Evolutionary conservation across 495 filamentous ascomycete species (phyloP).

Genomic region (Penicillium lividum): DNA sequence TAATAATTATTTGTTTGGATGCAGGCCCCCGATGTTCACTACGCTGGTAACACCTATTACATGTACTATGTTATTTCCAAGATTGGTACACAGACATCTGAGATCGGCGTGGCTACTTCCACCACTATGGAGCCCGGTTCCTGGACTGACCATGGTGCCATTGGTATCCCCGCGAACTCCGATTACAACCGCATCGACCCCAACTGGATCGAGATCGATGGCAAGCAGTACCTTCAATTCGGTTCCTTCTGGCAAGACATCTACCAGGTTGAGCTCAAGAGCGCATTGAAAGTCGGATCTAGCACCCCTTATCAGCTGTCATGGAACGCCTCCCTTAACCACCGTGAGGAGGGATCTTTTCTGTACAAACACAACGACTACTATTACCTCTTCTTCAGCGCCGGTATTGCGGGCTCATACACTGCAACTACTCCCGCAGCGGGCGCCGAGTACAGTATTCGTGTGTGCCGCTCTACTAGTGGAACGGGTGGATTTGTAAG

Average conservation of each 20-base stretch:
- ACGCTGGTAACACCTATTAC: constrained; percentile 60
- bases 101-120: constrained; percentile 71
- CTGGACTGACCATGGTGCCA: constrained; percentile 56
- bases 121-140: constrained; percentile 57
- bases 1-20: not conserved
- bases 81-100: constrained; percentile 62
- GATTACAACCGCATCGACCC: constrained; percentile 72
- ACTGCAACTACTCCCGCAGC: constrained; percentile 46
- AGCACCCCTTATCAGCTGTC: constrained; percentile 51
- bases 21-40: constrained; percentile 67
- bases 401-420: constrained; percentile 63
- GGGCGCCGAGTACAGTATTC: constrained; percentile 67
- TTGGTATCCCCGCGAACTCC: constrained; percentile 51
- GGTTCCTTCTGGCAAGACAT: constrained; percentile 72
- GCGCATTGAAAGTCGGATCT: constrained; percentile 40
- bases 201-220: constrained; percentile 55
- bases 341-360: constrained; percentile 60
- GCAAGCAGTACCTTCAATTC: constrained; percentile 59
- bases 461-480: constrained; percentile 58
- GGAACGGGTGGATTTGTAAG: constrained; percentile 57
- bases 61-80: constrained; percentile 70
- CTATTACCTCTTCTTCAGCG: constrained; percentile 69
- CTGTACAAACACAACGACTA: constrained; percentile 56
- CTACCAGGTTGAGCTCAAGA: constrained; percentile 59
- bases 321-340: constrained; percentile 53